Evolutionary conservation across 1,139 yeast genomes (phyloP).

Genomic region (Pneumocystis sp.): DNA sequence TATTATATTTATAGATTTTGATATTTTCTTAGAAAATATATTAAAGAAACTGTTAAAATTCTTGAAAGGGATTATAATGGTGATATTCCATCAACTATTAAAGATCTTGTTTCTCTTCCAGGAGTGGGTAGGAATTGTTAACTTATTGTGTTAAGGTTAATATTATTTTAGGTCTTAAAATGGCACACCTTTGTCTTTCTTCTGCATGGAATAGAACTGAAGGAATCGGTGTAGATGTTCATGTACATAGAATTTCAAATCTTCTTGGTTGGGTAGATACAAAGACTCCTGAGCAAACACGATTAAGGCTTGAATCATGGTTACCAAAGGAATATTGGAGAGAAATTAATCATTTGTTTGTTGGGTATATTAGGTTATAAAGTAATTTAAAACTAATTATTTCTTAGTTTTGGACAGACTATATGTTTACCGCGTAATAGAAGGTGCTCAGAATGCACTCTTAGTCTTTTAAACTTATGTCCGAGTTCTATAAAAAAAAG

Average conservation of each 20-base stretch:
- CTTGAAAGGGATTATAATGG: constrained; percentile 38
- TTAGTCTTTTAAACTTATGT: constrained; percentile 40
- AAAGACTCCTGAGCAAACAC: constrained; percentile 57
- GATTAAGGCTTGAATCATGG: constrained; percentile 58
- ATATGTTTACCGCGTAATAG: constrained; percentile 61
- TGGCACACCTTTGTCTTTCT: constrained; percentile 73
- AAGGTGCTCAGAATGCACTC: constrained; percentile 60
- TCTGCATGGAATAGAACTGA: constrained; percentile 58
- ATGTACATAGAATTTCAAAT: constrained; percentile 64
- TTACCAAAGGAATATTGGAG: constrained; percentile 61
- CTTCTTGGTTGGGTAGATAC: constrained; percentile 36
- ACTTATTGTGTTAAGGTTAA: not conserved
- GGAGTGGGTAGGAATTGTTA: constrained; percentile 37
- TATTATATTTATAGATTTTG: not conserved
- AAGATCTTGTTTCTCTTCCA: constrained; percentile 51
- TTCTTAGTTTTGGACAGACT: constrained; percentile 63
- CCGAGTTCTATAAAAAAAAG: constrained; percentile 17
- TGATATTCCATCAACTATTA: constrained; percentile 49
- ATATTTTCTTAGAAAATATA: constrained; percentile 27
- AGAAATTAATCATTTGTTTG: constrained; percentile 71
- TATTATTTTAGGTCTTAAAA: constrained; percentile 53
- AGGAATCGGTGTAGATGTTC: constrained; percentile 93
- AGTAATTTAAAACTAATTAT: not conserved
- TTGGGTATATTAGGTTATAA: constrained; percentile 26
- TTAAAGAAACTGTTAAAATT: constrained; percentile 46